Evolutionary conservation across 2,329 filamentous ascomycete species (phyloP), one percentile per base, ranked within the genome.

Genomic region (Diplodia scrobiculata): DNA sequence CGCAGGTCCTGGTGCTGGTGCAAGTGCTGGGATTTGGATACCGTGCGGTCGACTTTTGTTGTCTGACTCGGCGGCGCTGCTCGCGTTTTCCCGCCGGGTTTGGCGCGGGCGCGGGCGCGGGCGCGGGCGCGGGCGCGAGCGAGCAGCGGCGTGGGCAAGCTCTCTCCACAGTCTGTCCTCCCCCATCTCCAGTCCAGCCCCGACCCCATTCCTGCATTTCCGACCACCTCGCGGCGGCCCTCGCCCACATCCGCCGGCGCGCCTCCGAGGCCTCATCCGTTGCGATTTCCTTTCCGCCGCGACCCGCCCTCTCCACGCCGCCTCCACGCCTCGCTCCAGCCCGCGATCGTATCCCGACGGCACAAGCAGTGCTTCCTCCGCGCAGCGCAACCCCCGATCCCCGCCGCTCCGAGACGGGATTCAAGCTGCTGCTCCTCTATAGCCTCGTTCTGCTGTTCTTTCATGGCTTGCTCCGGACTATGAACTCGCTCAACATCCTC

Each of bases 401-500:
- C 58, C 58, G 58, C 58, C 58, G 41, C 58, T 17, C 45, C 29
- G 45, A 50, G 29, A 62, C 58, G 45, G 27, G 58, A 62, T 62
- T 36, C 58, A 62, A 38, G 45, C 58, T 62, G 58, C 58, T n/a
- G 58, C 58, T 62, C 41, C 58, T 62, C 58, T 62, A 27, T 27
- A 32, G 41, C 29, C 58, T 62, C 58, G 27, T 62, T 36, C 41
- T 62, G 58, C 29, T 51, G n/a, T 75, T 67, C 59, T 63, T 78
- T 76, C 75, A 83, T 84, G 82, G 79, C 81, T 76, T 74, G 71
- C 71, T 73, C 75, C 79, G 79, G 83, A 91, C 85, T 66, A 97
- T 97, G 94, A 97, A 97, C 88, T 96, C 93, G 74, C 84, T 97
- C 83, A 96, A 95, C 82, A 91, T 97, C 78, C 87, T 97, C 78